Evolutionary conservation across 345 rosid genomes (phyloP), one percentile per base, ranked within the genome.

Genomic region (Citrus sp.): DNA sequence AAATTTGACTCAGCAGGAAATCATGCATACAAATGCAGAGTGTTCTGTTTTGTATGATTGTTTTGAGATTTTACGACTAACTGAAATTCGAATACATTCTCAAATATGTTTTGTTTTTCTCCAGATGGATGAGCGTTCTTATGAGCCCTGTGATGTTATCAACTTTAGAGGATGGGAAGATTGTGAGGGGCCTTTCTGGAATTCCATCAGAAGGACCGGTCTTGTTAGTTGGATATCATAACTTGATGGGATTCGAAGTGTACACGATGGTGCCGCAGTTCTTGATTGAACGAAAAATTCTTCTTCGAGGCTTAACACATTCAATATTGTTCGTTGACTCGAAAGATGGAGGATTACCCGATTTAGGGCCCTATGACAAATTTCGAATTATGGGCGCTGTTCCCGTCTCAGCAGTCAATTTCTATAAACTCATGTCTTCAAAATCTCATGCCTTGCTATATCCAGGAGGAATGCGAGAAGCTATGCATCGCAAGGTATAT

Each of bases 391-490:
- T 94, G 86, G 98, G 98, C 14, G 89, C 92, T 55, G 87, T 88
- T 74, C 97, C 95, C 28, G 89, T 89, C 73, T 84, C 95, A 6
- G 87, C 82, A 79, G 81, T 79, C 72, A 88, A 87, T 82, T 88
- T 93, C 77, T 89, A 85, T 81, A 89, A 82, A 74, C 89, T 93
- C 71, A 75, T 93, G 60, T 86, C 92, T 66, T 82, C 92, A 64
- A 90, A 89, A 60, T 86, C 95, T 71, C 91, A 92, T 81, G 87
- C 80, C 70, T 74, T 92, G 40, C 84, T 92, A 71, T 92, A 89
- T 81, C 97, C 98, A 1, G 95, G 97, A 73, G 97, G 98, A 35
- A 74, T 74, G 51, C 94, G 94, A 2, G 98, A 94, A 85, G 95
- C 95, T 79, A 75, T 84, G 63, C 97, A 94, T 64, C 79, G 90